Base-by-base conservation (phyloP, 2,329 filamentous ascomycete species). In the Colletotrichum paranaense region DNA sequence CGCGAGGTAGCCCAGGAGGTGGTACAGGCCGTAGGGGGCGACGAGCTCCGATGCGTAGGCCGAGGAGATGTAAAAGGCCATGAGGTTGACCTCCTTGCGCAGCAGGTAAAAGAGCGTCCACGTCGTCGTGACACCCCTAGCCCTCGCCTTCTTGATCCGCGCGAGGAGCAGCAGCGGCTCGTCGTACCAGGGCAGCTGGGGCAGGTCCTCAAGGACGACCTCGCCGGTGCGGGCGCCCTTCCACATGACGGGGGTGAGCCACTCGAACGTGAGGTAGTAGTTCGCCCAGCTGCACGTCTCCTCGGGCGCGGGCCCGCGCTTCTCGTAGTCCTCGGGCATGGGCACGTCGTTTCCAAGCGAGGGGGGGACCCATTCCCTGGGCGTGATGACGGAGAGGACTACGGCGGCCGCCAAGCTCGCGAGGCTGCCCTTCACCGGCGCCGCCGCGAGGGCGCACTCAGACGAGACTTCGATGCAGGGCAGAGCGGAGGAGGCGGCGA, bases 221-320 rank as follows among this genome's bases (percentile, higher is more conserved):
- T 84, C 81, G 6, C 81, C 38, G 38, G 38, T 80, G 38, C 81
- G 83, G 56, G 82, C 81, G 30, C 87, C 88, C 73, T 83, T 87
- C 80, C 86, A 84, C 62, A 89, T 83, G 57, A 87, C 78, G 28
- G 85, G 84, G 3, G 85, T 87, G 35, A 89, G 79, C 85, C 87
- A 89, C 68, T 84, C 84, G 76, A 86, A 89, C 5, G 86, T 86
- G 66, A 86, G 82, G 75, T 87, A 89, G 75, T 87, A 87, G 63
- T 83, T 84, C 67, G 88, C 81, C 86, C 86, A 89, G 72, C 87
- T 88, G 79, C 86, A 88, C 2, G 84, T 86, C 76, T 90, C 87
- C 76, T 90, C 88, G 0, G 83, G 85, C 2, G 86, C 83, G 6
- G 88, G 86, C 63, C 84, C 82, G 24, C 77, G 75, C 28, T 77